A percentile compares a stretch with the other conserved stretches of the same genome.
Conservation (phyloP, 1,139 yeast species). For the Torulaspora globosa region DNA sequence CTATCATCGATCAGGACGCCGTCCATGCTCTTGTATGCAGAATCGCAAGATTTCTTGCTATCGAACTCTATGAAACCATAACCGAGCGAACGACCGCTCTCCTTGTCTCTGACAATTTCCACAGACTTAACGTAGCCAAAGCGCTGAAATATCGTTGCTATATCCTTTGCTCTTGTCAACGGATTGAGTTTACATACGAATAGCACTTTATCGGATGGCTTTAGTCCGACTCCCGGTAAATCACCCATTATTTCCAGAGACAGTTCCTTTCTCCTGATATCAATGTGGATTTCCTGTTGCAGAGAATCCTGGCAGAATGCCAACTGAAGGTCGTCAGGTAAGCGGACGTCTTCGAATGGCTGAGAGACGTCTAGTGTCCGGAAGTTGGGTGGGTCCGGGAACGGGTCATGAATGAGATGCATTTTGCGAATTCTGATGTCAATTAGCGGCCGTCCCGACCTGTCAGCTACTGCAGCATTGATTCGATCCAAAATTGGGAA, state of each 20-base stretch:
- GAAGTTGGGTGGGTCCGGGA: slow-evolving; percentile 40
- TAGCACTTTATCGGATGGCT: slow-evolving; percentile 58
- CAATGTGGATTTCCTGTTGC: slow-evolving; percentile 34
- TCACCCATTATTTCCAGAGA: slow-evolving; percentile 65
- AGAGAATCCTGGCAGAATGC: slow-evolving; percentile 13
- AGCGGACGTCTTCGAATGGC: slow-evolving; percentile 18
- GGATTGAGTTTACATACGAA: slow-evolving; percentile 64
- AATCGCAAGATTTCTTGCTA: slow-evolving; percentile 48
- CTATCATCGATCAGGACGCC: slow-evolving; percentile 61
- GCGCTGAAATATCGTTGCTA: slow-evolving; percentile 52
- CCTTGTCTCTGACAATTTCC: slow-evolving; percentile 47
- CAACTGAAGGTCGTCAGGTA: slow-evolving; percentile 23
- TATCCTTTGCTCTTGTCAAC: slow-evolving; percentile 52
- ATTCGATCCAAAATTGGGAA: slow-evolving; percentile 45
- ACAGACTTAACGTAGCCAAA: slow-evolving; percentile 54
- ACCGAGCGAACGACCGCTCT: slow-evolving; percentile 48
- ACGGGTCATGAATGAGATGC: slow-evolving; percentile 54
- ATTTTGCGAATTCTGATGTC: slow-evolving; percentile 53
- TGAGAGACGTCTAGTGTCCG: slow-evolving; percentile 17
- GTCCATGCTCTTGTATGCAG: slow-evolving; percentile 57
- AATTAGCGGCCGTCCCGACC: slow-evolving; percentile 41
- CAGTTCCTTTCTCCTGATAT: slow-evolving; percentile 51
- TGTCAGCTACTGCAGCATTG: slow-evolving; percentile 42
- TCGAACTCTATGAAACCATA: slow-evolving; percentile 63
- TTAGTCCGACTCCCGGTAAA: slow-evolving; percentile 53